Percentiles rank a stretch among this genome's conserved stretches.
Evolutionary conservation across 306 rosid species (phyloP).

Genomic region (Amphicarpaea edgeworthii): DNA sequence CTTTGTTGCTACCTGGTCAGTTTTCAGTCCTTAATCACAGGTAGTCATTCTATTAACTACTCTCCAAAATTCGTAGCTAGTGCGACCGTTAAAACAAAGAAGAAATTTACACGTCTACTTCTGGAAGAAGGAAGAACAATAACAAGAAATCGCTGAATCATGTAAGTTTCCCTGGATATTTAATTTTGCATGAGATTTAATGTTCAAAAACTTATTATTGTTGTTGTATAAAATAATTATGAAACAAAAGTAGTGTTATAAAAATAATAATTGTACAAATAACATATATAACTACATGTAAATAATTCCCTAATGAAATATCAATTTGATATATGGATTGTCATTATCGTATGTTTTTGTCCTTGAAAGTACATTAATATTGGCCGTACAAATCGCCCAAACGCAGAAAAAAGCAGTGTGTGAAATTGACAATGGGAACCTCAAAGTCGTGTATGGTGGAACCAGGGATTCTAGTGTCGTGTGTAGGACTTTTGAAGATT

Average conservation of each 20-base stretch:
- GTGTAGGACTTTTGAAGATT: conserved; percentile 2
- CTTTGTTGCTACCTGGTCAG: not conserved
- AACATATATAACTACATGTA: not conserved
- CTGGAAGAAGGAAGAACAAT: no score
- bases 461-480: not conserved
- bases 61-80: not conserved
- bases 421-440: conserved; percentile 18
- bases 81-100: not conserved
- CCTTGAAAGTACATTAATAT: conserved; percentile 18
- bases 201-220: no score
- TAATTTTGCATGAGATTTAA: no score
- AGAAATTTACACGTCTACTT: not conserved
- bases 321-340: no score
- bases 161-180: no score
- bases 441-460: not conserved
- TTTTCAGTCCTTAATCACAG: not conserved
- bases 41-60: not conserved
- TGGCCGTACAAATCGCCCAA: not conserved
- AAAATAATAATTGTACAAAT: no score
- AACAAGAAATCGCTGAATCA: no score
- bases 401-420: not conserved
- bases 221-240: no score
- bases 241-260: not conserved
- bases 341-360: not conserved
- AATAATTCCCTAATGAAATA: not conserved